Base-by-base conservation (phyloP, 2,329 filamentous ascomycete species). In the Tolypocladium inflatum region DNA sequence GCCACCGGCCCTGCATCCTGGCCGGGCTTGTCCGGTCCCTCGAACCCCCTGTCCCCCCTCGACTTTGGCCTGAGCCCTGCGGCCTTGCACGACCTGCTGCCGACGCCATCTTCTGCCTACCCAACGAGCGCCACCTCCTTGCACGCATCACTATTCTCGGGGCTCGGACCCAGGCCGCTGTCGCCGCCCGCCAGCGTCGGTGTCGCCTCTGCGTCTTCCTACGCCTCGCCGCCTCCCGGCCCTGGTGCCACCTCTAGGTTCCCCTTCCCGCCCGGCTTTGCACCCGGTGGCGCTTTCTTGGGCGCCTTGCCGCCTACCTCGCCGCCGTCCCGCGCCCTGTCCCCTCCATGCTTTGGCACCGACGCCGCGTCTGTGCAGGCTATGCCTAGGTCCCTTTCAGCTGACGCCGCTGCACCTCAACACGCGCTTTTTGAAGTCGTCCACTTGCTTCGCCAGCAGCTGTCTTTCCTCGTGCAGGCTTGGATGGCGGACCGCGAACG, bases 401-500 rank as follows among this genome's bases (percentile, higher is more conserved):
- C 50, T 13, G 48, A 52, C 13, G 30, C 50, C 13, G 13, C 26
- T 33, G 38, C 48, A 9, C 37, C 48, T 15, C 56, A 52, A 9
- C 51, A 53, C 11, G 30, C 39, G 9, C 26, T 19, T 2, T 39
- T 23, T 26, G 53, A 42, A 13, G 42, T 38, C 1, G 37, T 41
- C 9, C 54, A 56, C 5, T 38, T 48, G 13, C 45, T 58, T 10
- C 57, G 54, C 21, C 54, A 56, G 35, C 57, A 59, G 35, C 54
- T 56, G 9, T 59, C 54, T 2, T 56, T 59, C 23, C 41, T 59
- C 21, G 17, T 56, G 7, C 48, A 59, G 21, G 54, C 54, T 19
- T 59, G 57, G 57, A 56, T 59, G 57, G 39, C 55, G 17, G 54
- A 59, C 21, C 57, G 55, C 26, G 55, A 56, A 13, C 42, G 54